These are phyloP conservation scores for Lumnitzera racemosa DNA, from an alignment of 345 rosid species.

Conservation along the genomic window DNA sequence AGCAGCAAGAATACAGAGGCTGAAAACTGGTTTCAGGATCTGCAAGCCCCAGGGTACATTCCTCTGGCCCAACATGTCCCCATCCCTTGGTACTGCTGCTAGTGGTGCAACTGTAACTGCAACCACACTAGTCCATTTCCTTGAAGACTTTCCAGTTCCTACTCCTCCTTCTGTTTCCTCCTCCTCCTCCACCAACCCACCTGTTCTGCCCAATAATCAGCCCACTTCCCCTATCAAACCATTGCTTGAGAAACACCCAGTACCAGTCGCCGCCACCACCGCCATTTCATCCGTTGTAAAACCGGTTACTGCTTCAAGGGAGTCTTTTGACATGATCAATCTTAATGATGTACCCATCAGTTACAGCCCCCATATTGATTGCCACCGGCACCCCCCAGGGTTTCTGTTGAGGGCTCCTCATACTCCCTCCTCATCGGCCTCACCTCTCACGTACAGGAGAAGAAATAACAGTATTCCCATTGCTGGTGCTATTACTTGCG, in stretches of 20 bases:
- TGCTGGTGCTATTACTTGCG: slow-evolving; percentile 8
- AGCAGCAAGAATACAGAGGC: slow-evolving; percentile 42
- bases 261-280: slow-evolving; percentile 8
- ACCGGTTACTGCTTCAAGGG: neutral
- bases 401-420: neutral
- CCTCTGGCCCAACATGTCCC: slow-evolving; percentile 58
- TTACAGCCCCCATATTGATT: slow-evolving; percentile 9
- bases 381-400: neutral
- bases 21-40: slow-evolving; percentile 71
- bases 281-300: slow-evolving; percentile 14
- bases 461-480: slow-evolving; percentile 13
- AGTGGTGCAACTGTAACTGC: slow-evolving; percentile 16
- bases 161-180: slow-evolving; percentile 39
- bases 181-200: slow-evolving; percentile 27
- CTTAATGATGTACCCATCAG: slow-evolving; percentile 42
- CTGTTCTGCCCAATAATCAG: slow-evolving; percentile 5
- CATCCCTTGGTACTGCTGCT: slow-evolving; percentile 18
- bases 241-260: slow-evolving; percentile 34
- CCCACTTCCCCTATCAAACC: slow-evolving; percentile 36
- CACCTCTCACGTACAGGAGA: slow-evolving; percentile 35
- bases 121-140: slow-evolving; percentile 9
- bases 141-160: slow-evolving; percentile 11
- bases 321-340: slow-evolving; percentile 20
- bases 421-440: slow-evolving; percentile 5
- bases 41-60: slow-evolving; percentile 76